Evolutionary conservation across 169 alveolate species (phyloP).

Genomic region (Cyclospora cayetanensis): DNA sequence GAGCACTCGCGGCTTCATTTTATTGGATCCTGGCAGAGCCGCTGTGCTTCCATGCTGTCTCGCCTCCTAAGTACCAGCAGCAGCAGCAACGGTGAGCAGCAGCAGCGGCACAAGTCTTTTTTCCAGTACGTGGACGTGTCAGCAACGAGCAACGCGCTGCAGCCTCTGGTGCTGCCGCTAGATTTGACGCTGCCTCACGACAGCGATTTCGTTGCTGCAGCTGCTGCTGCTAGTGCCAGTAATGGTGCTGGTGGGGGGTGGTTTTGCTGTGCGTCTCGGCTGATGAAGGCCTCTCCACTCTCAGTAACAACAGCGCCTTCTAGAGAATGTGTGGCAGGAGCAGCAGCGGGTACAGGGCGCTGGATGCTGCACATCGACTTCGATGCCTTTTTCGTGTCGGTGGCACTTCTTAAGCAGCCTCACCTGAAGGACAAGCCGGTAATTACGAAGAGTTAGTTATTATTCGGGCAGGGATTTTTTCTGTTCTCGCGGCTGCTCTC

Average conservation of each 20-base stretch:
- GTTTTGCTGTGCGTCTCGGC: not conserved
- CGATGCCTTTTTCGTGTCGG: conserved; percentile 72
- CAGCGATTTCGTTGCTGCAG: not conserved
- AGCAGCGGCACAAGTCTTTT: not conserved
- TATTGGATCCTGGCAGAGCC: conserved; percentile 62
- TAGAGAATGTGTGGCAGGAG: not conserved
- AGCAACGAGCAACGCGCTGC: conserved; percentile 2
- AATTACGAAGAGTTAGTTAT: not conserved
- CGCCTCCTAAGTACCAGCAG: conserved; percentile 34
- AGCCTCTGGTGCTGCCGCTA: conserved; percentile 33
- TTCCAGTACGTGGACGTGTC: conserved; percentile 20
- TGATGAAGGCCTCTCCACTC: not conserved
- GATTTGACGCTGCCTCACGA: conserved; percentile 12
- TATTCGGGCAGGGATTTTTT: no score
- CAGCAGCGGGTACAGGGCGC: conserved; percentile 25
- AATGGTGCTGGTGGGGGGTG: not conserved
- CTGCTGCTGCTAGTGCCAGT: not conserved
- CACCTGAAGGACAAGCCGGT: conserved; percentile 60
- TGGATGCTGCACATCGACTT: conserved; percentile 68
- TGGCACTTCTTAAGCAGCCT: conserved; percentile 60
- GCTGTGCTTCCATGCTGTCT: conserved; percentile 38
- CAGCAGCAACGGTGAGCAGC: conserved; percentile 35
- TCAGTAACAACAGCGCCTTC: not conserved
- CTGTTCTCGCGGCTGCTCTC: not conserved
- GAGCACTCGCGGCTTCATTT: conserved; percentile 63